Percentiles rank a stretch among this genome's conserved stretches.
Evolutionary conservation across 2,329 filamentous ascomycete genomes (phyloP).

Genomic region (Botrytis aclada): DNA sequence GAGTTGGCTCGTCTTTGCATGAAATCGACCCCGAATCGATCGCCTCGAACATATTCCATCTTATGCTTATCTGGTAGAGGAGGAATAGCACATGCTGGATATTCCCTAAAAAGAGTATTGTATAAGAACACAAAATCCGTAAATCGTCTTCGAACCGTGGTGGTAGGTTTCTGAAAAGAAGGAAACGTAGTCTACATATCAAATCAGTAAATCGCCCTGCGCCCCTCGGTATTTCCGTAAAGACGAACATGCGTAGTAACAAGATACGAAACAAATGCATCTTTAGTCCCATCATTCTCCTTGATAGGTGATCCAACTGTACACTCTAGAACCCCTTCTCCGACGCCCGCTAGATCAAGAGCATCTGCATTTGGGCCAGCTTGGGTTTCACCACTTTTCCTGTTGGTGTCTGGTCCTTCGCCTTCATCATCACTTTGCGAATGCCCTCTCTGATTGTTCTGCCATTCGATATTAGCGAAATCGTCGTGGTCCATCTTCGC

Average conservation of each 20-base stretch:
- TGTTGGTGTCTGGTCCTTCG: slow-evolving; percentile 18
- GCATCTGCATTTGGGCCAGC: slow-evolving; percentile 38
- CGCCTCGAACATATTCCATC: slow-evolving; percentile 96
- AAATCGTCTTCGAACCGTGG: slow-evolving; percentile 82
- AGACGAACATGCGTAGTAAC: slow-evolving; percentile 78
- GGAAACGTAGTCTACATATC: slow-evolving; percentile 80
- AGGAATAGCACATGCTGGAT: slow-evolving; percentile 86
- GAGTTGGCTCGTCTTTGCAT: slow-evolving; percentile 85
- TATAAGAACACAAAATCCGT: slow-evolving; percentile 98
- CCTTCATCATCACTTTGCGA: slow-evolving; percentile 41
- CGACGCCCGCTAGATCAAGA: slow-evolving; percentile 59
- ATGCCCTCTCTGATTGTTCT: slow-evolving; percentile 53
- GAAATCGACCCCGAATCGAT: slow-evolving; percentile 92
- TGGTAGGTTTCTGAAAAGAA: slow-evolving; percentile 80
- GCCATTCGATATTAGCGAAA: slow-evolving; percentile 81
- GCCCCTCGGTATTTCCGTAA: neutral
- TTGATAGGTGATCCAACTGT: slow-evolving; percentile 81
- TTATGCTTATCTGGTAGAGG: slow-evolving; percentile 97
- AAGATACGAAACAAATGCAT: slow-evolving; percentile 92
- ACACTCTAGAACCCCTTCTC: slow-evolving; percentile 77
- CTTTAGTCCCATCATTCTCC: slow-evolving; percentile 94
- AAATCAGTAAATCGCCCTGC: slow-evolving; percentile 26
- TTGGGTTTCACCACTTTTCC: slow-evolving; percentile 29
- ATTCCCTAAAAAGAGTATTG: slow-evolving; percentile 84
- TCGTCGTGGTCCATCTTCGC: slow-evolving; percentile 51